A percentile compares a stretch with the other conserved stretches of the same genome.
phyloP scores from a whole-genome alignment of 2,329 filamentous ascomycete genomes.

The Xylariaceae sp. region DNA sequence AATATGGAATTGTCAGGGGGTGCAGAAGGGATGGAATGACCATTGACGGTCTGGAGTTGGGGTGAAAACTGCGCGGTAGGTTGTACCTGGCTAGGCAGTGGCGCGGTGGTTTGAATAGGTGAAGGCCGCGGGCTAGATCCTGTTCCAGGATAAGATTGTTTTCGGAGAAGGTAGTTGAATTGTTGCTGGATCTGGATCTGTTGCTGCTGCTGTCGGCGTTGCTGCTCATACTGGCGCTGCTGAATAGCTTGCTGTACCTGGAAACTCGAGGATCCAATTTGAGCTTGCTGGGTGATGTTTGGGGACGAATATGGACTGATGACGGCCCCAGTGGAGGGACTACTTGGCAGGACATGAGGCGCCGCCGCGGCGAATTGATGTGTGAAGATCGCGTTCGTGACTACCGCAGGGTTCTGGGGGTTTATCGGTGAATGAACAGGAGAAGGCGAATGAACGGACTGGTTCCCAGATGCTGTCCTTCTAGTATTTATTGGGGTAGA shows the following conservation, averaged over 20 bases:
- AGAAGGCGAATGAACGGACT: constrained; percentile 21
- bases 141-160: constrained; percentile 13
- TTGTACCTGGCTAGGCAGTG: background rate
- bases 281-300: constrained; percentile 17
- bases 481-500: constrained; percentile 7
- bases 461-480: constrained; percentile 7
- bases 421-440: constrained; percentile 16
- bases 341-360: constrained; percentile 7
- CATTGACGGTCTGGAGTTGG: constrained; percentile 12
- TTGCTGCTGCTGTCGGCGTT: constrained; percentile 1
- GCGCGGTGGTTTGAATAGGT: constrained; percentile 2
- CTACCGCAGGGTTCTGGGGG: background rate
- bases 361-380: constrained; percentile 5
- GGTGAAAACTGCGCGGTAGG: constrained; percentile 2
- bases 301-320: constrained; percentile 11
- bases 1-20: background rate
- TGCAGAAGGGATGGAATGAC: background rate
- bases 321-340: constrained; percentile 5
- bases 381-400: constrained; percentile 13
- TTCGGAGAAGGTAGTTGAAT: constrained; percentile 11
- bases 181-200: constrained; percentile 8
- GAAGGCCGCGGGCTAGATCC: constrained; percentile 14
- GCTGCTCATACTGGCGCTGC: constrained; percentile 6
- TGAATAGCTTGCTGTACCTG: constrained; percentile 7
- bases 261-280: constrained; percentile 2